Evolutionary conservation across 2,329 filamentous ascomycete genomes (phyloP).

Genomic region (Aspergillus eucalypticola): DNA sequence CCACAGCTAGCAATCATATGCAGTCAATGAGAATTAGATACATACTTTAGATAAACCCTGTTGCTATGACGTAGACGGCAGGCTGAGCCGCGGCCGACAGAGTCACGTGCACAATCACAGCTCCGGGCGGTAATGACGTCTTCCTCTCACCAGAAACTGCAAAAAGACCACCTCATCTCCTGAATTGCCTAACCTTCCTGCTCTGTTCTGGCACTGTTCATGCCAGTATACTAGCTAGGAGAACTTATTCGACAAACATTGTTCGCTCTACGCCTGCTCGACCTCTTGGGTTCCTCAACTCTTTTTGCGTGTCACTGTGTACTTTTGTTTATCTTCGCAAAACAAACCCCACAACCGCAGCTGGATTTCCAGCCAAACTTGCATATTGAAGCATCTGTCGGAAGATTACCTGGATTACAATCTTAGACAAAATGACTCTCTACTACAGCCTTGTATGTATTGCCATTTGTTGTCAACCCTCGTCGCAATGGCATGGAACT

Average conservation of each 20-base stretch:
- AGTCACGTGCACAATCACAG: constrained; percentile 19
- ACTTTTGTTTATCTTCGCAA: constrained; percentile 22
- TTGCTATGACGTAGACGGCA: constrained; percentile 1
- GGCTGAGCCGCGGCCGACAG: neutral
- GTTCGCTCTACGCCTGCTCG: neutral
- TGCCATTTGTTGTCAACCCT: neutral
- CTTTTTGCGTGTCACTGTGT: neutral
- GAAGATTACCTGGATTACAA: neutral
- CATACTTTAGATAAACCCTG: neutral
- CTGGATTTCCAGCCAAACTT: neutral
- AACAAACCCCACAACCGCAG: constrained; percentile 1
- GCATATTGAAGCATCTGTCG: neutral
- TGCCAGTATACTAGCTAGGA: neutral
- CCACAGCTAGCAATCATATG: neutral
- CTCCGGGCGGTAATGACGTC: constrained; percentile 35
- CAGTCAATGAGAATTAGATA: neutral
- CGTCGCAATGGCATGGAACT: neutral
- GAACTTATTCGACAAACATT: neutral
- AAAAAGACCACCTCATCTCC: constrained; percentile 73
- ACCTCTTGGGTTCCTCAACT: neutral
- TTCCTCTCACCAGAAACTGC: constrained; percentile 26
- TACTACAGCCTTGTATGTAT: constrained; percentile 66
- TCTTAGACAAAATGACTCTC: constrained; percentile 60
- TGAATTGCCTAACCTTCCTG: neutral
- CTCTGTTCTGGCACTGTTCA: neutral